Conservation (phyloP, 2,329 filamentous ascomycete species). For the Exophiala sp. region DNA sequence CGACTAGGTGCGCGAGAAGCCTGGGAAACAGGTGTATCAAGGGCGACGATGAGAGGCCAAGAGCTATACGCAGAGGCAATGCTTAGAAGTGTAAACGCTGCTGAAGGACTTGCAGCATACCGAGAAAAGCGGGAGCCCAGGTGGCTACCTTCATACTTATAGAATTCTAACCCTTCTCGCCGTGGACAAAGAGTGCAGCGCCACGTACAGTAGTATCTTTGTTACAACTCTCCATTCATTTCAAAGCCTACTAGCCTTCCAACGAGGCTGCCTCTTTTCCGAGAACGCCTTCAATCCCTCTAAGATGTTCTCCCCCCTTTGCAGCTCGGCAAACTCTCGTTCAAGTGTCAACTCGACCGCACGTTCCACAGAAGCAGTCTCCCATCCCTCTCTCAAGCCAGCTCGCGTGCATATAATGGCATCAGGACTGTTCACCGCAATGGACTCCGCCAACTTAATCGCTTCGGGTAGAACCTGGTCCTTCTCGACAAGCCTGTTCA, state of each 20-base stretch:
- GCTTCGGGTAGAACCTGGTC: constrained; percentile 37
- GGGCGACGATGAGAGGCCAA: constrained; percentile 50
- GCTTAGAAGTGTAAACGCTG: constrained; percentile 58
- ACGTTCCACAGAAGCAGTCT: constrained; percentile 60
- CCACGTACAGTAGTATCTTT: no score
- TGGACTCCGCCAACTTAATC: constrained; percentile 56
- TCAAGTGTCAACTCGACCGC: constrained; percentile 59
- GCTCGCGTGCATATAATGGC: constrained; percentile 67
- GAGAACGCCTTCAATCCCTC: constrained; percentile 73
- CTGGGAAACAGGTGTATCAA: constrained; percentile 65
- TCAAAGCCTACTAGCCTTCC: constrained; percentile 43
- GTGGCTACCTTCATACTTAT: constrained; percentile 45
- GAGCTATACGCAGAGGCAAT: constrained; percentile 15
- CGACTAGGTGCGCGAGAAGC: constrained; percentile 67
- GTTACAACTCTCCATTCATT: not conserved
- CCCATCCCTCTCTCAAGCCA: constrained; percentile 69
- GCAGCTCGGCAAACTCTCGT: constrained; percentile 38
- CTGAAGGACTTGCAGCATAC: constrained; percentile 72
- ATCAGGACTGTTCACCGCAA: constrained; percentile 69
- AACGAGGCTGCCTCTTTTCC: constrained; percentile 67
- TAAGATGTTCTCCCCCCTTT: constrained; percentile 60
- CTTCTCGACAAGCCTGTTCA: constrained; percentile 48
- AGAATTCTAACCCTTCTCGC: no score
- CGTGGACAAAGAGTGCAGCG: no score
- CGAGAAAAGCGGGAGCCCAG: constrained; percentile 68